Evolutionary conservation across 116 monocot genomes (phyloP).

Genomic region (Cymodocea nodosa): DNA sequence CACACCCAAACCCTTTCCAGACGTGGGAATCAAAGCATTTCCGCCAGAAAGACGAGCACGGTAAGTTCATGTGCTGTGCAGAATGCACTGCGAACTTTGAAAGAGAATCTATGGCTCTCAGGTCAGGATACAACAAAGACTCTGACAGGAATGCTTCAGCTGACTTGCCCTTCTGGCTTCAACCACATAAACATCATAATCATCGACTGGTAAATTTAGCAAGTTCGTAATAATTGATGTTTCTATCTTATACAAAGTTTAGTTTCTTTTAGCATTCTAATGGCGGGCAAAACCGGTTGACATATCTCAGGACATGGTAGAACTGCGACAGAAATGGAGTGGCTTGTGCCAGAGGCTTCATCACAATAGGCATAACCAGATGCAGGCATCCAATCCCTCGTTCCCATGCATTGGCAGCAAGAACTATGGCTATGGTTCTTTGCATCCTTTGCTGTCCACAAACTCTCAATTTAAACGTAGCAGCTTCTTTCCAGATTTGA

Average conservation of each 20-base stretch:
- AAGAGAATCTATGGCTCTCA: slow-evolving; percentile 39
- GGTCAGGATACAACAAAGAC: slow-evolving; percentile 4
- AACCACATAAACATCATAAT: slow-evolving; percentile 24
- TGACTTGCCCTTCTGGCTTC: slow-evolving; percentile 59
- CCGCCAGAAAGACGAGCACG: slow-evolving; percentile 26
- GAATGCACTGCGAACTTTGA: slow-evolving; percentile 67
- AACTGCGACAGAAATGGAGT: slow-evolving; percentile 70
- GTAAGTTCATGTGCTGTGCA: slow-evolving; percentile 43
- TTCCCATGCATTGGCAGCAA: slow-evolving; percentile 12
- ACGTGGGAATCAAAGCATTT: slow-evolving; percentile 12
- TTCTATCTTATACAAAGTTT: neutral
- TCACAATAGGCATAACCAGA: slow-evolving; percentile 13
- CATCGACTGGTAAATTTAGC: slow-evolving; percentile 40
- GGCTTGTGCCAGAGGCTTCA: slow-evolving; percentile 57
- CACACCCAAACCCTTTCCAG: slow-evolving; percentile 23
- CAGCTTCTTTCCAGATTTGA: slow-evolving; percentile 2
- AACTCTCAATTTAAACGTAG: neutral
- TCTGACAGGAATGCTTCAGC: slow-evolving; percentile 3
- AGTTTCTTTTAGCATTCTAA: neutral
- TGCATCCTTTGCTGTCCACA: slow-evolving; percentile 21
- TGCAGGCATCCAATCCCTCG: slow-evolving; percentile 9
- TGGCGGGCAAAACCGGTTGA: neutral
- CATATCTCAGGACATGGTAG: slow-evolving; percentile 47
- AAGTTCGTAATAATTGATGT: neutral
- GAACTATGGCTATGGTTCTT: slow-evolving; percentile 7